Evolutionary conservation across 192 early-diverging fungal species (phyloP), one percentile per base, ranked within the genome.

Genomic region (Fimicolochytrium jonesii): DNA sequence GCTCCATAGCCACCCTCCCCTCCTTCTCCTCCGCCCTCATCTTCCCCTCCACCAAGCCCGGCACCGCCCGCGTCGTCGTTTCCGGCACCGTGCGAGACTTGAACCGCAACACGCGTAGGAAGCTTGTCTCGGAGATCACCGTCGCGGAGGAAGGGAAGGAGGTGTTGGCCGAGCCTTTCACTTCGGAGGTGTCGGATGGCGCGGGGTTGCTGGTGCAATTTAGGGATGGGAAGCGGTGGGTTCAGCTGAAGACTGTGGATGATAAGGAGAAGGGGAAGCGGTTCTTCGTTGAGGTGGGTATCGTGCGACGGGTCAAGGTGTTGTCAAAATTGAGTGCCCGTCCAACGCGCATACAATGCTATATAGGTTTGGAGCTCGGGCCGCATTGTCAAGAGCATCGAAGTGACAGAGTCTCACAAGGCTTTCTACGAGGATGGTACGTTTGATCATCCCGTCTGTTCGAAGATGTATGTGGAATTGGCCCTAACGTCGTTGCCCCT

Each of bases 381-480:
- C n/a, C 52, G 56, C 7, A 69, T 90, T 28, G 49, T 66, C 18
- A 77, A 73, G 50, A 66, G 69, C n/a, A 68, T 87, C 41, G 83
- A 89, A 32, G 85, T 89, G n/a, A 80, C 86, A 6, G 67, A 75
- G 34, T 42, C 52, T 28, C 90, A 92, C 43, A 88, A 85, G 23
- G 76, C 81, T 34, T 90, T 89, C 68, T 92, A 89, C 54, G 61
- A 68, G 10, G 88, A 90, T 62, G 66, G 78, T 42, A 79, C n/a
- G n/a, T n/a, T n/a, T n/a, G n/a, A 55, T 25, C 23, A 18, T 25
- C 31, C 15, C 17, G 33, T 1, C 26, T 55, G 15, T 10, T 34
- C 52, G 33, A 13, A 33, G 9, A 10, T 39, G 9, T 39, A 17
- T 39, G 45, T 47, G 45, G 6, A 7, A 20, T 47, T 10, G 45